These are phyloP conservation scores for Oryza punctata DNA, from an alignment of 176 grass and related monocot genomes.

Conservation along the genomic window DNA sequence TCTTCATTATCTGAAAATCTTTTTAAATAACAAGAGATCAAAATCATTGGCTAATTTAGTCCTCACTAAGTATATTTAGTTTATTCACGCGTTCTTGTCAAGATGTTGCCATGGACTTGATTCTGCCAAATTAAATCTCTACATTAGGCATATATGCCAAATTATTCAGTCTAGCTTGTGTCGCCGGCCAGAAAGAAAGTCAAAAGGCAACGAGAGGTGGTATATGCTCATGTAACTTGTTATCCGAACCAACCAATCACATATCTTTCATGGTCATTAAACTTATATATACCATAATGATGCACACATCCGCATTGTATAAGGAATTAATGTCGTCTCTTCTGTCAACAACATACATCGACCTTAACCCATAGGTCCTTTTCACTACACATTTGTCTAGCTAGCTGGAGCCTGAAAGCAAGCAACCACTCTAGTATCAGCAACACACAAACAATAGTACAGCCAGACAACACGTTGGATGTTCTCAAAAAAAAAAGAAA, in stretches of 20 bases:
- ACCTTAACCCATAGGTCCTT: conserved; percentile 5
- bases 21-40: not conserved
- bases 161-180: conserved; percentile 9
- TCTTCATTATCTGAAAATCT: not conserved
- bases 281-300: conserved; percentile 2
- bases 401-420: not conserved
- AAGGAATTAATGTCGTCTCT: conserved; percentile 28
- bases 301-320: not conserved
- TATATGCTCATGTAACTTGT: conserved; percentile 34
- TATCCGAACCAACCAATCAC: conserved; percentile 8
- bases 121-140: not conserved
- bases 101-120: conserved; percentile 28
- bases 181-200: conserved; percentile 7
- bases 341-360: not conserved
- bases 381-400: conserved; percentile 27
- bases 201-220: not conserved
- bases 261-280: not conserved
- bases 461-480: not conserved
- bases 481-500: too few relatives aligned
- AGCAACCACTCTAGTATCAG: not conserved
- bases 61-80: not conserved
- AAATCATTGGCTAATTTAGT: not conserved
- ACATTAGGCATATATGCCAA: conserved; percentile 19
- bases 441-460: conserved; percentile 12
- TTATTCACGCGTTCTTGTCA: conserved; percentile 31